Base-by-base conservation (phyloP, 1,139 yeast species). In the Candida sojae region DNA sequence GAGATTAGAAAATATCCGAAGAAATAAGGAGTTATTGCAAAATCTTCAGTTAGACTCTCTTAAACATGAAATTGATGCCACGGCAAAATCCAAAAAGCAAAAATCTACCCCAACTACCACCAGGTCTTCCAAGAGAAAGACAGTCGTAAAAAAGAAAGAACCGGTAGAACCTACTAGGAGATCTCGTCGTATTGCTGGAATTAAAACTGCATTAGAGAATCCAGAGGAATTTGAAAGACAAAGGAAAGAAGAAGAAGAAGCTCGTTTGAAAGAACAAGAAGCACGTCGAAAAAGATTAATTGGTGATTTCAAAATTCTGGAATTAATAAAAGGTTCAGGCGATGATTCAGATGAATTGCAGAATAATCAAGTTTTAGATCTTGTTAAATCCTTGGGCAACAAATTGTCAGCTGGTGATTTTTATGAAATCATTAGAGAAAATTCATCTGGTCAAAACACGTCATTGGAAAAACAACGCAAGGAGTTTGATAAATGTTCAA, bases 331-430 rank as follows among this genome's bases (percentile, higher is more conserved):
- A 23, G 39, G 28, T 11, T 7, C 13, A 21, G 23, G 46, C 25
- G 50, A 31, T 13, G 50, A 50, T n/a, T 25, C 50, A 4, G 68
- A 62, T 3, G 64, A 65, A 17, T 17, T 17, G 21, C 21, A 17
- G 9, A 73, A 70, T 48, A 63, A 67, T 40, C 62, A 66, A 51
- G 73, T 73, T 11, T 64, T 74, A 48, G 70, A 65, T 39, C 67
- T 73, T 44, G 72, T 80, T 44, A 67, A 69, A 51, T 72, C 67
- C 44, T 64, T 73, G 43, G 81, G 86, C 1, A 77, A 76, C 46
- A 78, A 80, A 41, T 79, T 86, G 49, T 86, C 93, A 0, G 82
- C 87, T 47, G 96, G 96, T 1, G 97, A 90, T 61, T 86, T 86
- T 61, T 89, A 83, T 57, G 87, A 85, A 48, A 55, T 73, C 51